A percentile compares a stretch with the other conserved stretches of the same genome.
Conservation (phyloP, 352 stramenopile species). For the Pythium aristosporum region DNA sequence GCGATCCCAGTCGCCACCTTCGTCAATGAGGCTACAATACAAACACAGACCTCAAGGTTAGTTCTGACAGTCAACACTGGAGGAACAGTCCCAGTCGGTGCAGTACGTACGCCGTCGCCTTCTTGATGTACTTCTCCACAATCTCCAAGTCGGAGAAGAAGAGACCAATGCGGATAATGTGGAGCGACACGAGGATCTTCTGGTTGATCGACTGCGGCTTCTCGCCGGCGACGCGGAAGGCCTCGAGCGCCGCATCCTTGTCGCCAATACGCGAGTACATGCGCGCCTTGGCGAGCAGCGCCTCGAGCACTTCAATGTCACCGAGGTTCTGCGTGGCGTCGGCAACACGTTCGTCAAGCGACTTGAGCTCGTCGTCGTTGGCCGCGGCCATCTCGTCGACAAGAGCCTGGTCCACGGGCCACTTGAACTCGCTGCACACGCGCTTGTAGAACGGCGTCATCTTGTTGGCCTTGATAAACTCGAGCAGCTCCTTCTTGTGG, state of each 20-base stretch:
- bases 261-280: conserved; percentile 94
- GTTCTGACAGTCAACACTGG: conserved; percentile 2
- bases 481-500: conserved; percentile 55
- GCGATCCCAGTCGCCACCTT: conserved; percentile 98
- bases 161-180: conserved; percentile 87
- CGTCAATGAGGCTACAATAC: conserved; percentile 80
- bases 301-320: conserved; percentile 98
- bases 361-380: conserved; percentile 71
- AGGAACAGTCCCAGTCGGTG: neutral
- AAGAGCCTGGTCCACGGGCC: conserved; percentile 56
- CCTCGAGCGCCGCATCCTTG: conserved; percentile 88
- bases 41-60: too few relatives aligned
- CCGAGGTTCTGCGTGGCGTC: conserved; percentile 96
- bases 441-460: conserved; percentile 84
- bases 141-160: conserved; percentile 87
- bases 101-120: conserved; percentile 55
- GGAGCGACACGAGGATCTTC: conserved; percentile 97
- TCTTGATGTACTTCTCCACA: conserved; percentile 87
- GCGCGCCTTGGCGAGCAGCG: conserved; percentile 90
- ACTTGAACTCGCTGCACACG: conserved; percentile 70
- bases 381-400: conserved; percentile 51
- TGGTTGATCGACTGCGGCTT: conserved; percentile 97
- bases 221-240: conserved; percentile 90
- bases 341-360: conserved; percentile 83
- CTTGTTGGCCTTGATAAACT: conserved; percentile 56